A percentile compares a stretch with the other conserved stretches of the same genome.
These are phyloP conservation scores for Colletotrichum sp. DNA, from an alignment of 2,329 filamentous ascomycete species.

Conservation along the genomic window DNA sequence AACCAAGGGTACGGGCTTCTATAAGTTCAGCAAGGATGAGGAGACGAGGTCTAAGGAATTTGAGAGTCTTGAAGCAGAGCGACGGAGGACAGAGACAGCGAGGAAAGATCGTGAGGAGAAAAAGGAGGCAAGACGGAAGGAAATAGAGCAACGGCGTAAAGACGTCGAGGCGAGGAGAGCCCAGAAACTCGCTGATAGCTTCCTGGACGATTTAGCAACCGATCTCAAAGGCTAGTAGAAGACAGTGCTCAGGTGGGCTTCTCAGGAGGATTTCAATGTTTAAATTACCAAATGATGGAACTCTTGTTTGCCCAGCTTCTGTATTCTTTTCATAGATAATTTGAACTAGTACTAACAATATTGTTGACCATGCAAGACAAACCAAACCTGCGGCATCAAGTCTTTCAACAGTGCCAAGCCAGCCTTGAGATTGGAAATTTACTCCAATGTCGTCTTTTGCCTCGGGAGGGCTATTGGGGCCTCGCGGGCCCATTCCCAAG, in stretches of 20 bases:
- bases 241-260: background rate
- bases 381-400: background rate
- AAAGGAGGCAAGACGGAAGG: slow-evolving; percentile 61
- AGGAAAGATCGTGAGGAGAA: slow-evolving; percentile 61
- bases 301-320: background rate
- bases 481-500: background rate
- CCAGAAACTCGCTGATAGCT: slow-evolving; percentile 74
- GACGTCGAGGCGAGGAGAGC: slow-evolving; percentile 66
- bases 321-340: background rate
- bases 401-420: background rate
- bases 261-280: background rate
- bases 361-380: background rate
- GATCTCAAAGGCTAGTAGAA: background rate
- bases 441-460: background rate
- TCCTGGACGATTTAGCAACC: slow-evolving; percentile 64
- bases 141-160: slow-evolving; percentile 68
- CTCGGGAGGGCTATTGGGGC: background rate
- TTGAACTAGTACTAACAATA: background rate
- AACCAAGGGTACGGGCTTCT: slow-evolving; percentile 90
- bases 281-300: background rate
- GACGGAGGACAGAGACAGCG: slow-evolving; percentile 70
- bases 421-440: background rate
- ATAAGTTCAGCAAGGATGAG: slow-evolving; percentile 83
- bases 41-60: slow-evolving; percentile 73
- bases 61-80: slow-evolving; percentile 71